These are phyloP conservation scores for Begonia loranthoides DNA, from an alignment of 306 rosid genomes.

Conservation along the genomic window DNA sequence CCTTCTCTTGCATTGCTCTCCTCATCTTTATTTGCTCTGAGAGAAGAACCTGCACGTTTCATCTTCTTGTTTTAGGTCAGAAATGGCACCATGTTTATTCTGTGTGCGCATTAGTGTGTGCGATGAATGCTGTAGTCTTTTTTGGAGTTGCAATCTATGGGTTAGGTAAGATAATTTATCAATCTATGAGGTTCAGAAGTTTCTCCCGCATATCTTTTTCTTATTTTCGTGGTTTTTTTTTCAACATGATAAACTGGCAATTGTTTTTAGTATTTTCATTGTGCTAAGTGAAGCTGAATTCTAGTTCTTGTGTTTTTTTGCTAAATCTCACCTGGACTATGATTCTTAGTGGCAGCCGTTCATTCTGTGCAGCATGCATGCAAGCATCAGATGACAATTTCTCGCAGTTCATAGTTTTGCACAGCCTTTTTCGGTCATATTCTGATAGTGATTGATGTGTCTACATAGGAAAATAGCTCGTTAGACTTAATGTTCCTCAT, in stretches of 20 bases:
- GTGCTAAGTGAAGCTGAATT: too few relatives aligned
- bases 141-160: too few relatives aligned
- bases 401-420: constrained; percentile 75
- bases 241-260: too few relatives aligned
- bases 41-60: constrained; percentile 50
- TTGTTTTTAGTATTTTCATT: too few relatives aligned
- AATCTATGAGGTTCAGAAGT: too few relatives aligned
- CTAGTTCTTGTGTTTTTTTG: too few relatives aligned
- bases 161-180: too few relatives aligned
- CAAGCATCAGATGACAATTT: constrained; percentile 94
- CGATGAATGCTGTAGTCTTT: too few relatives aligned
- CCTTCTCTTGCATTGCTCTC: constrained; percentile 63
- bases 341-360: constrained; percentile 79
- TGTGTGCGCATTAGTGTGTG: too few relatives aligned
- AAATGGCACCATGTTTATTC: too few relatives aligned
- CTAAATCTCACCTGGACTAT: constrained; percentile 56
- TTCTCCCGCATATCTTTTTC: too few relatives aligned
- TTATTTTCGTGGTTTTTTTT: too few relatives aligned
- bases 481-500: neutral
- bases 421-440: constrained; percentile 73
- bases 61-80: neutral
- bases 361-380: constrained; percentile 87
- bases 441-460: constrained; percentile 60
- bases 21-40: constrained; percentile 88
- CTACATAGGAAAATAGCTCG: constrained; percentile 28